These are phyloP conservation scores for Coemansia guatemalensis DNA, from an alignment of 192 early-diverging fungal species.

Conservation along the genomic window DNA sequence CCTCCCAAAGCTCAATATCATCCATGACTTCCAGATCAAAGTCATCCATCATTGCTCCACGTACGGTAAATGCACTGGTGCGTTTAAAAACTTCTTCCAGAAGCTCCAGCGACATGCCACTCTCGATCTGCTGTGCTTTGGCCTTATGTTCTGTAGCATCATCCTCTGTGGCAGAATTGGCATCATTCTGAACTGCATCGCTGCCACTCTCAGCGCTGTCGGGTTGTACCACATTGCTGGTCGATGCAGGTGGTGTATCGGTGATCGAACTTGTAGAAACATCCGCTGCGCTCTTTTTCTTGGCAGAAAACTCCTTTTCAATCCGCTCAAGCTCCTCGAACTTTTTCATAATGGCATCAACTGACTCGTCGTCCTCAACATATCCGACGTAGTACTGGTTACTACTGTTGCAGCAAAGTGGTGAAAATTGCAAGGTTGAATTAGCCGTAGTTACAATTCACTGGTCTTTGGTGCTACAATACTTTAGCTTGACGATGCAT, in stretches of 20 bases:
- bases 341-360: constrained; percentile 97
- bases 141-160: neutral
- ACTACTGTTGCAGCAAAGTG: constrained; percentile 17
- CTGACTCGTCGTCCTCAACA: constrained; percentile 94
- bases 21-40: constrained; percentile 52
- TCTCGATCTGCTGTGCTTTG: constrained; percentile 4
- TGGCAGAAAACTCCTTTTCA: constrained; percentile 71
- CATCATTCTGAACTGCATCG: too few relatives aligned
- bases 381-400: constrained; percentile 88
- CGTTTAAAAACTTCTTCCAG: constrained; percentile 89
- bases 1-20: constrained; percentile 74
- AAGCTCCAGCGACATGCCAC: constrained; percentile 69
- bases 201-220: too few relatives aligned
- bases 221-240: too few relatives aligned
- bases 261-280: constrained; percentile 9
- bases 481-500: neutral
- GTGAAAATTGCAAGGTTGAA: too few relatives aligned
- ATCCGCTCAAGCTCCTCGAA: constrained; percentile 93
- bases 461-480: neutral
- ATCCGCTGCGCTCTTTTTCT: constrained; percentile 27
- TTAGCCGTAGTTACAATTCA: neutral
- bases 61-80: constrained; percentile 80
- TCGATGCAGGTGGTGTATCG: constrained; percentile 5
- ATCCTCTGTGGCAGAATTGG: neutral
- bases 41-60: constrained; percentile 51